Evolutionary conservation across 1,284 basidiomycete genomes (phyloP).

Genomic region (Cutaneotrichosporon daszewskae): DNA sequence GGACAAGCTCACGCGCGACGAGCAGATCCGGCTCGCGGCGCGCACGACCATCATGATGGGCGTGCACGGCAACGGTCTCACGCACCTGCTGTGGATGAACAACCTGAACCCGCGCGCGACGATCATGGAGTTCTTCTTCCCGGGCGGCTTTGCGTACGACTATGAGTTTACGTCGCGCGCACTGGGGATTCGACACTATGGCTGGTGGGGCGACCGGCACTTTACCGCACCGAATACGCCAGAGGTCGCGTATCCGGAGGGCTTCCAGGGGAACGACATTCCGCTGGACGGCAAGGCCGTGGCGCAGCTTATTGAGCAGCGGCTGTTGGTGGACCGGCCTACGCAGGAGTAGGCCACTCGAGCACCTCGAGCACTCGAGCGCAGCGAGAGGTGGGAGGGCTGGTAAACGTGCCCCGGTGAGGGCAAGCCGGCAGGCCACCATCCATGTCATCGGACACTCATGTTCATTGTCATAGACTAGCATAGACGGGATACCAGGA

Average conservation of each 20-base stretch:
- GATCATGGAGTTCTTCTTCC: conserved; percentile 58
- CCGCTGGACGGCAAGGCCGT: conserved; percentile 51
- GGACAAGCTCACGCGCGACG: conserved; percentile 68
- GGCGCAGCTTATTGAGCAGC: conserved; percentile 40
- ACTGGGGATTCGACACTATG: conserved; percentile 67
- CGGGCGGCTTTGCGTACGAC: conserved; percentile 67
- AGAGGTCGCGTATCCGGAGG: conserved; percentile 48
- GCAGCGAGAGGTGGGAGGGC: not conserved
- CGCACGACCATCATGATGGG: conserved; percentile 74
- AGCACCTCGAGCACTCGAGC: not conserved
- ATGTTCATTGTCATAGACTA: conserved; percentile 8
- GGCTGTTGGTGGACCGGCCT: conserved; percentile 36
- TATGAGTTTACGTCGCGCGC: conserved; percentile 62
- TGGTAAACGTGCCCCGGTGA: no score
- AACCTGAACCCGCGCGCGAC: conserved; percentile 42
- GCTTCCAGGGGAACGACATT: conserved; percentile 52
- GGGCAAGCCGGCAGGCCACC: not conserved
- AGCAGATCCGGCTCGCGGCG: conserved; percentile 70
- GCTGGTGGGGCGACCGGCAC: conserved; percentile 69
- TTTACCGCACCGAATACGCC: conserved; percentile 54
- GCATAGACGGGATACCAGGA: no score
- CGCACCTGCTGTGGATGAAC: conserved; percentile 72
- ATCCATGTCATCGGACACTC: not conserved
- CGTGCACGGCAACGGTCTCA: conserved; percentile 71
- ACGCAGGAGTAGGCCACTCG: not conserved